Base-by-base conservation (phyloP, 805 yeast species). In the Zygosaccharomyces gambellarensis region DNA sequence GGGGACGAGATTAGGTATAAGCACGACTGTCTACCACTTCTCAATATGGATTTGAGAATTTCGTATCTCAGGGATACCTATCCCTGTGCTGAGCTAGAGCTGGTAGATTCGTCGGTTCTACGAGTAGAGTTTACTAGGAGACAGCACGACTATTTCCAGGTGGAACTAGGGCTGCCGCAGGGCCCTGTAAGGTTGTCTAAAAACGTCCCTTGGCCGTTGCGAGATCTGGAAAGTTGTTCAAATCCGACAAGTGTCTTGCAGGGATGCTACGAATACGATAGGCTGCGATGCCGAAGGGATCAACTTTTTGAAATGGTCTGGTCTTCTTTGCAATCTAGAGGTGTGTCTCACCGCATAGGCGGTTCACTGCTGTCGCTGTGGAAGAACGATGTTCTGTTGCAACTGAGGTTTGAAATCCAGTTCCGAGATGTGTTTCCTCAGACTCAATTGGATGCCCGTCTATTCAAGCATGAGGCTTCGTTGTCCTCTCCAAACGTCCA, bases 21-120 rank as follows among this genome's bases (percentile, higher is more conserved):
- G 43, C 57, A 53, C 45, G 68, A 64, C 43, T 59, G 65, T 1
- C 34, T 64, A 45, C 68, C 69, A 2, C 25, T 65, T 21, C 47
- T 62, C 27, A 61, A 63, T 40, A 56, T 58, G 55, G 50, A 56
- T 17, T 17, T 52, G 36, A 42, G 69, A 29, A 43, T 62, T 28
- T 23, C 49, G 23, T 54, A 55, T 46, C 29, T 65, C 39, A 46
- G 27, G 31, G 44, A 55, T 5, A 45, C 56, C 32, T 62, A 58
- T 45, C 54, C 60, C 5, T 17, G 48, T 36, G 52, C 29, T 11
- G 29, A 34, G 7, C 10, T 58, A 11, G 42, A 44, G 12, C 36
- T 60, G 5, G 39, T 50, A 4, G 14, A 17, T 5, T 12, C 45
- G 32, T 28, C 39, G 14, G 22, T 27, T 19, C 14, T 50, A 41